Evolutionary conservation across 179 eudicot genomes (phyloP), one percentile per base, ranked within the genome.

Genomic region (Silene vulgaris): DNA sequence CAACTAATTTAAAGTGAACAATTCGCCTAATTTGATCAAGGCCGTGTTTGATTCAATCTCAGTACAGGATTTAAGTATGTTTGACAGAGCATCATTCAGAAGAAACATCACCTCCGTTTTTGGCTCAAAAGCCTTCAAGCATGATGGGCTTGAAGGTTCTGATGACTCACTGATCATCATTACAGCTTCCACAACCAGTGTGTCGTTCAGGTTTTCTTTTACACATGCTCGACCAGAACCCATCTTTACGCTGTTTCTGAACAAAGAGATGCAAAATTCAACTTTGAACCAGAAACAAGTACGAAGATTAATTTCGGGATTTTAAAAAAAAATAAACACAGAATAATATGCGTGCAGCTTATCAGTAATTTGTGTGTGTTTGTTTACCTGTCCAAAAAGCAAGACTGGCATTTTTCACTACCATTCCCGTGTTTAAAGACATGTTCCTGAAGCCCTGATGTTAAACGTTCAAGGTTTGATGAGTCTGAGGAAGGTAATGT

Each of bases 31-130:
- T 65, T 20, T 32, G 7, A 70, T 12, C 21, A 50, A 19, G 7
- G 5, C 20, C 74, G 14, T n/a, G 48, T 62, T 29, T 29, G 28
- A 29, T 72, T 56, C 74, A 5, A 7, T 69, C 29, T 12, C 73
- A 20, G 28, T 50, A 11, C 74, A 48, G 14, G 13, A 7, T 35
- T 48, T 28, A 48, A 43, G 72, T 13, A 65, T 37, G 59, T 12
- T 21, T 65, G 45, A 64, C 21, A 74, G 71, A 45, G 48, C 30
- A 16, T 43, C 40, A 62, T 62, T 20, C 54, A 35, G 59, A 28
- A 75, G 56, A 57, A 28, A 21, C 16, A 83, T 56, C 61, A 90
- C 99, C 97, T 96, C 92, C 74, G 99, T 90, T 80, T 74, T 87
- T 8, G 69, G 50, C 65, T 82, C 87, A 80, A 71, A 74, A 29